phyloP scores from a whole-genome alignment of 768 basidiomycete genomes.

The Suillus spraguei region DNA sequence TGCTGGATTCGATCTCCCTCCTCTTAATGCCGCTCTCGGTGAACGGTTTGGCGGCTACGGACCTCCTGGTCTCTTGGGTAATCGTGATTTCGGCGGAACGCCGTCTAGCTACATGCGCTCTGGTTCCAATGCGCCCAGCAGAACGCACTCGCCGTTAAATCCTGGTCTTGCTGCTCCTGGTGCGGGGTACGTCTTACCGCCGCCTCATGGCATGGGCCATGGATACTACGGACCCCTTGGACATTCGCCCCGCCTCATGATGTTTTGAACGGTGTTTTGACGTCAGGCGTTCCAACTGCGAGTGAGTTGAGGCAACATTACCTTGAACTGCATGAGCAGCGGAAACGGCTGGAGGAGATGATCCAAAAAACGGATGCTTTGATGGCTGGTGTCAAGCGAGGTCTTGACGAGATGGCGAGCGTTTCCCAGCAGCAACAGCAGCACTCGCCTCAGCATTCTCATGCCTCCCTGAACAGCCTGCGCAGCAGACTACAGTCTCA shows the following conservation, averaged over 20 bases:
- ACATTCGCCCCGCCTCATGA: slow-evolving; percentile 38
- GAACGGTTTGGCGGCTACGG: slow-evolving; percentile 42
- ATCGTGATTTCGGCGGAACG: slow-evolving; percentile 39
- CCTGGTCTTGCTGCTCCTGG: slow-evolving; percentile 42
- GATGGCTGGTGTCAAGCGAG: slow-evolving; percentile 71
- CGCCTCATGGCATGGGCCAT: slow-evolving; percentile 38
- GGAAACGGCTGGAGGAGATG: slow-evolving; percentile 70
- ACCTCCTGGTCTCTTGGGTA: slow-evolving; percentile 33
- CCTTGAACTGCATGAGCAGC: slow-evolving; percentile 60
- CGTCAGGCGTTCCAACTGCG: slow-evolving; percentile 44
- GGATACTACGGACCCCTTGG: slow-evolving; percentile 42
- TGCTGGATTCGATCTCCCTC: slow-evolving; percentile 65
- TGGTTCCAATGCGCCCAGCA: slow-evolving; percentile 66
- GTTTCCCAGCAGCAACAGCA: slow-evolving; percentile 30
- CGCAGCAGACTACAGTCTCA: slow-evolving; percentile 24
- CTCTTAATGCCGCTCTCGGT: slow-evolving; percentile 47
- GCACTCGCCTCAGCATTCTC: slow-evolving; percentile 27
- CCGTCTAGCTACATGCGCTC: slow-evolving; percentile 64
- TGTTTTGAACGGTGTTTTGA: slow-evolving; percentile 29
- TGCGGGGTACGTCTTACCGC: slow-evolving; percentile 44
- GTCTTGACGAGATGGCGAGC: slow-evolving; percentile 73
- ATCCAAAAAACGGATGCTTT: slow-evolving; percentile 73
- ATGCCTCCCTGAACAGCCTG: slow-evolving; percentile 26
- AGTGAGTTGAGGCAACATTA: slow-evolving; percentile 76
- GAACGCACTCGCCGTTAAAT: slow-evolving; percentile 71